Percentiles rank a stretch among this genome's conserved stretches.
These are phyloP conservation scores for Cystobasidiaceae sp. DNA, from an alignment of 1,284 basidiomycete species.

Conservation along the genomic window DNA sequence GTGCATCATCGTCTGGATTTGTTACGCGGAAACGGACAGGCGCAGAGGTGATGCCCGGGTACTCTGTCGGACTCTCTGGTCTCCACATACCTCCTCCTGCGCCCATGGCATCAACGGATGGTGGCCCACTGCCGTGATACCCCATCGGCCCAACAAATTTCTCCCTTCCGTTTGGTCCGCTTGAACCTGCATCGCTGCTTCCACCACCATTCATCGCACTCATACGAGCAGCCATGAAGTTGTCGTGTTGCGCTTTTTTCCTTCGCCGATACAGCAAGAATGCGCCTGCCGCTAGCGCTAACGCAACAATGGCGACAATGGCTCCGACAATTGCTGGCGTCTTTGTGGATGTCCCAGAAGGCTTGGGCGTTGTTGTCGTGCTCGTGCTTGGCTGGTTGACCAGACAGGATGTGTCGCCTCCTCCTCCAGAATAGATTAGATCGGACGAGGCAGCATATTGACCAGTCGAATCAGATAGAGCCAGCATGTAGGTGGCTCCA, in stretches of 20 bases:
- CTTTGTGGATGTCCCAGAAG: not conserved
- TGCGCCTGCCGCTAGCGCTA: not conserved
- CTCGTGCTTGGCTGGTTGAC: not conserved
- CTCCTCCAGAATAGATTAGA: constrained; percentile 27
- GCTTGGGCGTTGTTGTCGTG: not conserved
- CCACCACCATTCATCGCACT: not conserved
- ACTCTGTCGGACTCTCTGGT: constrained; percentile 27
- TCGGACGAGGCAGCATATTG: constrained; percentile 3
- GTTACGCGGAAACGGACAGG: constrained; percentile 28
- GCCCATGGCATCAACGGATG: not conserved
- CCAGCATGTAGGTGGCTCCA: constrained; percentile 18
- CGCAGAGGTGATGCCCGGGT: constrained; percentile 21
- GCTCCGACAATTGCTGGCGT: constrained; percentile 4
- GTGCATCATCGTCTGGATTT: constrained; percentile 27
- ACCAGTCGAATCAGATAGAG: constrained; percentile 27
- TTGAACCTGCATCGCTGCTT: not conserved
- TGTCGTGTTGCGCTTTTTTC: constrained; percentile 10
- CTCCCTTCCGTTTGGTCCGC: constrained; percentile 18
- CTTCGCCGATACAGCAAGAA: constrained; percentile 8
- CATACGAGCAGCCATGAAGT: not conserved
- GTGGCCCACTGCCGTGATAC: no score
- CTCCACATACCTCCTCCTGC: constrained; percentile 29
- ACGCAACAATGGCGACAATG: not conserved
- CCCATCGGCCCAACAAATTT: constrained; percentile 13
- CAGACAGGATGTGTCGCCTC: constrained; percentile 23